Evolutionary conservation across 2,329 filamentous ascomycete species (phyloP).

Genomic region (Ceratocystis alfenasii): DNA sequence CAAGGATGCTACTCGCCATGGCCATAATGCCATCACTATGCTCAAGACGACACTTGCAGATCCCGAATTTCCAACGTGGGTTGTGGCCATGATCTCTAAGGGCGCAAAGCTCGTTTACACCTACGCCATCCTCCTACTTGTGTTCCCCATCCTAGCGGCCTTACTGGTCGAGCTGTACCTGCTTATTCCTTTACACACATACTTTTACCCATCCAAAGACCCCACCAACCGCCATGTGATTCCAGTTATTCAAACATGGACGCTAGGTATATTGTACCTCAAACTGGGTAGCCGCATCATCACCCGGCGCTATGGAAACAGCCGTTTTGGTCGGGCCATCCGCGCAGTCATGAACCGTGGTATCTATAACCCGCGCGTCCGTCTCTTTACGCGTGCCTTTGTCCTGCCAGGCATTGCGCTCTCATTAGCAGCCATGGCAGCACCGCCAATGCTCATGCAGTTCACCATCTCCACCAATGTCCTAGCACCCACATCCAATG

Average conservation of each 20-base stretch:
- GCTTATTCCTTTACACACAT: conserved; percentile 74
- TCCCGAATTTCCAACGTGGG: conserved; percentile 25
- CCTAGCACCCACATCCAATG: conserved; percentile 23
- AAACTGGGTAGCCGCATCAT: conserved; percentile 55
- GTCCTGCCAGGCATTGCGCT: conserved; percentile 60
- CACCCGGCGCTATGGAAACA: conserved; percentile 27
- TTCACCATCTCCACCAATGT: conserved; percentile 20
- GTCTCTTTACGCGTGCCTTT: conserved; percentile 72
- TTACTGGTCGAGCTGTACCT: conserved; percentile 78
- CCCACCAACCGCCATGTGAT: conserved; percentile 49
- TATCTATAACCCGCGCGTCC: conserved; percentile 65
- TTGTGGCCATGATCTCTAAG: conserved; percentile 27
- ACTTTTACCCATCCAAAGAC: conserved; percentile 40
- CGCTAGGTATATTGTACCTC: conserved; percentile 78
- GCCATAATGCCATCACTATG: neutral
- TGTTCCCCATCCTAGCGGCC: conserved; percentile 71
- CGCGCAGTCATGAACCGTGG: conserved; percentile 61
- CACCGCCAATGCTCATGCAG: conserved; percentile 41
- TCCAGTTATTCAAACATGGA: conserved; percentile 87
- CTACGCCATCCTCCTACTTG: conserved; percentile 59
- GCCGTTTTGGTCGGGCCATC: conserved; percentile 62
- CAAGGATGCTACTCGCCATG: conserved; percentile 4
- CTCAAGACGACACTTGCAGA: neutral
- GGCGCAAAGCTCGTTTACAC: conserved; percentile 54
- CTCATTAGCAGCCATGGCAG: conserved; percentile 48